Base-by-base conservation (phyloP, 768 basidiomycete genomes). In the Calvatia gigantea region DNA sequence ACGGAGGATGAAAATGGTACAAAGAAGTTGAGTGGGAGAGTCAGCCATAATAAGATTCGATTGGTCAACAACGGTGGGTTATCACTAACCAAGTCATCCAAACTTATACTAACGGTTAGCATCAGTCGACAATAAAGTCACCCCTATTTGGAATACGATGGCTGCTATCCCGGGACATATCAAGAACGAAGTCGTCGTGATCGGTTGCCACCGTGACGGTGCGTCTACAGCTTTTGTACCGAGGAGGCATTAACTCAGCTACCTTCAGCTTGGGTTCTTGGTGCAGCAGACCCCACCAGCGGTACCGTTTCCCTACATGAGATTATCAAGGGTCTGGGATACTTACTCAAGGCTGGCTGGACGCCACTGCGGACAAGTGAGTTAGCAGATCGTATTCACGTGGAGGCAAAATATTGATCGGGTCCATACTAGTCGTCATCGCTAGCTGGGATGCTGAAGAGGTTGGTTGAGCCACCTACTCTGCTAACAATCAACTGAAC, bases 191-290 rank as follows among this genome's bases (percentile, higher is more conserved):
- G 83, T 94, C 2, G 85, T 98, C 21, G 67, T 97, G 6, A 69
- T 98, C 48, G 95, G 94, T 3, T 88, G 89, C 60, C 94, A 97
- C 66, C 83, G 94, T 38, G 94, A 96, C 72, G 92, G 91, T 85
- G 79, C n/a, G 6, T 25, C 37, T 11, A 51, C 3, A 27, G 15
- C 31, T 21, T 58, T 5, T 19, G 39, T 21, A 32, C n/a, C 15
- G 29, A 14, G 37, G 51, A 46, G 37, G 49, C 28, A 51, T 19
- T 48, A n/a, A n/a, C 25, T 35, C 31, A 37, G 27, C 27, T n/a
- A 3, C 41, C 19, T 45, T 35, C 58, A 79, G 80, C 77, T 2
- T 89, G 86, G 91, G 87, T 93, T 11, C 72, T 93, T 62, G 94
- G 94, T 19, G 90, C 88, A 1, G 78, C 80, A 11, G 91, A 93